These are phyloP conservation scores for Ceratobasidium sp. DNA, from an alignment of 1,284 basidiomycete genomes.

Conservation along the genomic window DNA sequence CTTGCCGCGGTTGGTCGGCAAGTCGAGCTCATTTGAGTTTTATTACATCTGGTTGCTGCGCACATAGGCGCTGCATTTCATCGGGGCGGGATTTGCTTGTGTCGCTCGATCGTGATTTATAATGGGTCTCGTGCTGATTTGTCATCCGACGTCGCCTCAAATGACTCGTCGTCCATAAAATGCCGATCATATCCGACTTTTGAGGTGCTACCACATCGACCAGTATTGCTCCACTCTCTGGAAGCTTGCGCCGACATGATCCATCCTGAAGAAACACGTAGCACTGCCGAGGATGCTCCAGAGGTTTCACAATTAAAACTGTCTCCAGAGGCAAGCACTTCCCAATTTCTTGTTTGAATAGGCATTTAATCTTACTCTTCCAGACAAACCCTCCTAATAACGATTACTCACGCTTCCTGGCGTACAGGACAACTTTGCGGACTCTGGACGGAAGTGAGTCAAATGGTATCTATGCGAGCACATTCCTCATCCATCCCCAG, in stretches of 20 bases:
- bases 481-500: slow-evolving; percentile 44
- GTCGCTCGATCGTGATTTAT: no score
- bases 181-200: not conserved
- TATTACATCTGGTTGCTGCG: no score
- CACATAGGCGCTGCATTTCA: no score
- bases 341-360: not conserved
- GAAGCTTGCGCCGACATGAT: not conserved
- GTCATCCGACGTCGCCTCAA: no score
- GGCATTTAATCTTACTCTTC: not conserved
- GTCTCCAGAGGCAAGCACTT: slow-evolving; percentile 9
- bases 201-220: no score
- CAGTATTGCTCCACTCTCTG: not conserved
- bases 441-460: slow-evolving; percentile 24
- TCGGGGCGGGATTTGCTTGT: no score
- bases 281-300: slow-evolving; percentile 31
- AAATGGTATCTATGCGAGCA: not conserved
- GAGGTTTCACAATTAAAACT: slow-evolving; percentile 13
- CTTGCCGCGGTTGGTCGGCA: no score
- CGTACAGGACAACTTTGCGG: slow-evolving; percentile 14
- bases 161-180: not conserved
- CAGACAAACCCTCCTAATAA: slow-evolving; percentile 12
- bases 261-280: not conserved
- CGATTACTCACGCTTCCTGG: slow-evolving; percentile 27
- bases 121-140: no score
- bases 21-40: no score